These are phyloP conservation scores for Medicago arabica DNA, from an alignment of 306 rosid genomes.

Conservation along the genomic window DNA sequence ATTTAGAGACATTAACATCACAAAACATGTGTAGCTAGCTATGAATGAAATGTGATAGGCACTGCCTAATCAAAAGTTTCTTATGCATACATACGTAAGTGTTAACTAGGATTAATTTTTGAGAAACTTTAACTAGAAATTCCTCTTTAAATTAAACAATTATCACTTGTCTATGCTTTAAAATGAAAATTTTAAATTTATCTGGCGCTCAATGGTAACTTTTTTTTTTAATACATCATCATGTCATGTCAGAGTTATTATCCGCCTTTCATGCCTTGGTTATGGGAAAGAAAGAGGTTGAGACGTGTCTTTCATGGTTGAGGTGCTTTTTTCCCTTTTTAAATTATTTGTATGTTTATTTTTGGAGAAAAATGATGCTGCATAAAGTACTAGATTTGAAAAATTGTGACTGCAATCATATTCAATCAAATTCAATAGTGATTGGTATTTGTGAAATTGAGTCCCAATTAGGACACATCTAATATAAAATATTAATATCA, in stretches of 20 bases:
- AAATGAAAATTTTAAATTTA: constrained; percentile 14
- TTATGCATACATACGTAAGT: background rate
- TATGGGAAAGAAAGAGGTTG: constrained; percentile 43
- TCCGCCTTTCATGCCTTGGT: constrained; percentile 49
- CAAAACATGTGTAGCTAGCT: background rate
- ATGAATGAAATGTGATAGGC: background rate
- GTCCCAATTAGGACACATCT: background rate
- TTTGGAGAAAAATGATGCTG: background rate
- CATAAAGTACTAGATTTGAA: background rate
- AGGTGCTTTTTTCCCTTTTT: constrained; percentile 37
- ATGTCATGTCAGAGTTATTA: background rate
- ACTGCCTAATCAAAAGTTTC: background rate
- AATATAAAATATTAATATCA: no score
- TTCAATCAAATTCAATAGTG: constrained; percentile 6
- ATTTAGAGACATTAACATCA: background rate
- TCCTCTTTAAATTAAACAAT: background rate
- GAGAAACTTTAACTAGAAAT: background rate
- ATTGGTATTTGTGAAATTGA: background rate
- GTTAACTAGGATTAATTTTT: no score
- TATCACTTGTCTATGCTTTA: background rate
- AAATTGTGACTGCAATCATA: background rate
- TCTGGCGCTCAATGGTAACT: constrained; percentile 10
- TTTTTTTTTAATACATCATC: background rate
- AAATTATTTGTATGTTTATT: background rate
- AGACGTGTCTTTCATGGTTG: constrained; percentile 33